phyloP scores from a whole-genome alignment of 2,329 filamentous ascomycete species.

The Monosporascus cannonballus region DNA sequence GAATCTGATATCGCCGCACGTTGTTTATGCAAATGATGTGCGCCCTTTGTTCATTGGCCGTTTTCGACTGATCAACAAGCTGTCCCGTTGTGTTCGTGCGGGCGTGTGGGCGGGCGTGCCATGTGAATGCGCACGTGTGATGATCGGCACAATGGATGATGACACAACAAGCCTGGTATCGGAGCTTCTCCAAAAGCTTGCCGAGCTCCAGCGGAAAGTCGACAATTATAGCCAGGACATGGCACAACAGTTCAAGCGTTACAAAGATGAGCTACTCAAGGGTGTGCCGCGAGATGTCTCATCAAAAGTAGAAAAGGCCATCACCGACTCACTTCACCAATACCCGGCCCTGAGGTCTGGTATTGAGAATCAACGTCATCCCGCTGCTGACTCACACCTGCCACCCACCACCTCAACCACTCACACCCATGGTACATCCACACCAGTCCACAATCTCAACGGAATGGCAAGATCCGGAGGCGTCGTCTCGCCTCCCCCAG shows the following conservation, averaged over 20 bases:
- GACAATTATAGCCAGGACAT: slow-evolving; percentile 50
- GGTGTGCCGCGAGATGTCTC: slow-evolving; percentile 41
- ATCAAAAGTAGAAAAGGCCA: slow-evolving; percentile 37
- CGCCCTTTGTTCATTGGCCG: background rate
- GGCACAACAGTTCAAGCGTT: slow-evolving; percentile 49
- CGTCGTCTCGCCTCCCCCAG: slow-evolving; percentile 32
- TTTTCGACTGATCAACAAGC: background rate
- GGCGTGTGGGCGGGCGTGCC: slow-evolving; percentile 7
- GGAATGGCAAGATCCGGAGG: slow-evolving; percentile 16
- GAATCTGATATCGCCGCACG: background rate
- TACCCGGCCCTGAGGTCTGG: slow-evolving; percentile 40
- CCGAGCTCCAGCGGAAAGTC: slow-evolving; percentile 52
- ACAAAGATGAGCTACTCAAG: slow-evolving; percentile 45
- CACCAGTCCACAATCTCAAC: slow-evolving; percentile 8
- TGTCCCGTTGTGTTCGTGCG: slow-evolving; percentile 3
- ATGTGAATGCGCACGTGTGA: background rate
- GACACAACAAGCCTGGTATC: slow-evolving; percentile 43
- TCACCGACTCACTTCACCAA: slow-evolving; percentile 37
- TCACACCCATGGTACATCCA: slow-evolving; percentile 3
- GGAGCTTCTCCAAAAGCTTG: slow-evolving; percentile 47
- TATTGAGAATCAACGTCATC: slow-evolving; percentile 17
- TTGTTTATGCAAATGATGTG: background rate
- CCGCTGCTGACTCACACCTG: background rate
- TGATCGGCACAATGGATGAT: slow-evolving; percentile 37
- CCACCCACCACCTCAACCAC: background rate